Evolutionary conservation across 768 basidiomycete species (phyloP).

Genomic region (Collybia nuda): DNA sequence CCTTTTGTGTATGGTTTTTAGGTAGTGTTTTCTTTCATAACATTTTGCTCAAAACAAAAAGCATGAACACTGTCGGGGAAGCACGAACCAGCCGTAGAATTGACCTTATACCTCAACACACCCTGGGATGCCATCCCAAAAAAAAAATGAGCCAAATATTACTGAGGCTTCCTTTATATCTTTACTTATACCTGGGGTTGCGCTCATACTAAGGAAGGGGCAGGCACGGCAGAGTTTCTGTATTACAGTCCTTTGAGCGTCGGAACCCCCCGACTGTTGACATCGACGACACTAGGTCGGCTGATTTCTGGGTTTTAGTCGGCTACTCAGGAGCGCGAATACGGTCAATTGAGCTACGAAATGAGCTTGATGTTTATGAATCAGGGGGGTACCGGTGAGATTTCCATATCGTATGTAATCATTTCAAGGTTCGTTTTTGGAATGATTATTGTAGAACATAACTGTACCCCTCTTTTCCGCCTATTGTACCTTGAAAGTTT

Average conservation of each 20-base stretch:
- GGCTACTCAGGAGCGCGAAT: constrained; percentile 37
- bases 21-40: too few species aligned
- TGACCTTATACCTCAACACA: constrained; percentile 1
- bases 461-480: constrained; percentile 54
- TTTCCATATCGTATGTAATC: constrained; percentile 47
- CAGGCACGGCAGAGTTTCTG: constrained; percentile 21
- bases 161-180: constrained; percentile 12
- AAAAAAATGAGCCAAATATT: not conserved
- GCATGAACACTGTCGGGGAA: constrained; percentile 1
- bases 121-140: not conserved
- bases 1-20: not conserved
- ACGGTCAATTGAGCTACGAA: constrained; percentile 33
- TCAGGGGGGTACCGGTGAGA: constrained; percentile 23
- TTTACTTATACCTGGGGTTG: constrained; percentile 14
- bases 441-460: constrained; percentile 53
- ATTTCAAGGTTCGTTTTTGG: constrained; percentile 45
- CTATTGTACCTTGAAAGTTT: too few species aligned
- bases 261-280: constrained; percentile 62
- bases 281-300: constrained; percentile 71
- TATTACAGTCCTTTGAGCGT: constrained; percentile 37
- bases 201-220: constrained; percentile 22
- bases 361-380: constrained; percentile 42
- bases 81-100: constrained; percentile 4
- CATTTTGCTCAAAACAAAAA: constrained; percentile 5
- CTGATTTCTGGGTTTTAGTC: constrained; percentile 60